Percentiles rank a stretch among this genome's conserved stretches.
Evolutionary conservation across 345 rosid genomes (phyloP).

Genomic region (Syzygium aromaticum): DNA sequence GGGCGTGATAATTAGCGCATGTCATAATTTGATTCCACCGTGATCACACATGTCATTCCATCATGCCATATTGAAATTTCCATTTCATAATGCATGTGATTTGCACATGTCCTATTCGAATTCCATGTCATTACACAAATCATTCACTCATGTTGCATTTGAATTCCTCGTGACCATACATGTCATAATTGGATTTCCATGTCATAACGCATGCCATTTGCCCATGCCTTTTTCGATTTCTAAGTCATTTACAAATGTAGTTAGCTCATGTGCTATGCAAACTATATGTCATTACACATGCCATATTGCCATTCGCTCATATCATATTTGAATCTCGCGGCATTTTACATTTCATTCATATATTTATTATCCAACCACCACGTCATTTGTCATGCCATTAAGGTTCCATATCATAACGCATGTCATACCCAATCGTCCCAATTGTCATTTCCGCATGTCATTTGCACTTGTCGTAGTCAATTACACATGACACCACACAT

Average conservation of each 20-base stretch:
- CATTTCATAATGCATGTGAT: background rate
- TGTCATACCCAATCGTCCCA: background rate
- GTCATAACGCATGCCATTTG: background rate
- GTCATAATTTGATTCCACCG: background rate
- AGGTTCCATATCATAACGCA: accelerated
- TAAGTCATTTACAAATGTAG: background rate
- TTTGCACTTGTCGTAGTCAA: background rate
- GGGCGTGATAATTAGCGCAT: background rate
- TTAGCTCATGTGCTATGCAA: background rate
- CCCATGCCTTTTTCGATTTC: background rate
- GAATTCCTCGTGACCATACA: background rate
- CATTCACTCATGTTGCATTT: background rate
- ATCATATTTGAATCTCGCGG: background rate
- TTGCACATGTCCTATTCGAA: background rate
- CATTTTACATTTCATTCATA: background rate
- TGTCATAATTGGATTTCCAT: background rate
- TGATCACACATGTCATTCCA: no score
- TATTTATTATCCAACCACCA: background rate
- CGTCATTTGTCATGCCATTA: background rate
- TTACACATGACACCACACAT: background rate
- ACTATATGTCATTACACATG: background rate
- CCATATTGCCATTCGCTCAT: background rate
- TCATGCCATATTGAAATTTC: background rate
- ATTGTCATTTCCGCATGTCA: background rate
- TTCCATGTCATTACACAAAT: background rate